Evolutionary conservation across 192 early-diverging fungal genomes (phyloP).

Genomic region (Coemansia sp.): DNA sequence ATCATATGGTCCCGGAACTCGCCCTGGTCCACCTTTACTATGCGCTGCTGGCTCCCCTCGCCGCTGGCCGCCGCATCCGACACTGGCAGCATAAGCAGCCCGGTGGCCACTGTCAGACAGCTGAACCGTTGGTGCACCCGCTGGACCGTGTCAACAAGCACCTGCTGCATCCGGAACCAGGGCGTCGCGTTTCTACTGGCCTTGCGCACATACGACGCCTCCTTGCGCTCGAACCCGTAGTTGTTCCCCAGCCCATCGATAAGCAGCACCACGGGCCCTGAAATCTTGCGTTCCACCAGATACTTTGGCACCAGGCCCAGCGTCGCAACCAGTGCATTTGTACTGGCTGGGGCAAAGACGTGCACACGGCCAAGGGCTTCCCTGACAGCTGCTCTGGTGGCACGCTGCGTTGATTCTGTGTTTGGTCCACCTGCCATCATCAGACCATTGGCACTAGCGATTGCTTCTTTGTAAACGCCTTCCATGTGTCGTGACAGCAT

Average conservation of each 20-base stretch:
- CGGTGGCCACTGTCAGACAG: conserved; percentile 27
- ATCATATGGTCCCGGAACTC: conserved; percentile 46
- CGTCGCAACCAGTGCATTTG: conserved; percentile 28
- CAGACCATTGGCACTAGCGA: background rate
- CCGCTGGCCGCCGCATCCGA: conserved; percentile 10
- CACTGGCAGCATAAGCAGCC: conserved; percentile 26
- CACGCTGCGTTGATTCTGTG: background rate
- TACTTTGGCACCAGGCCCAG: conserved; percentile 35
- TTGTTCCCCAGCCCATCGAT: conserved; percentile 32
- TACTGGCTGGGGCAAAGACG: conserved; percentile 30
- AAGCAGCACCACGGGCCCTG: conserved; percentile 4
- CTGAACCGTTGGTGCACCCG: conserved; percentile 11
- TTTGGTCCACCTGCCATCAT: conserved; percentile 15
- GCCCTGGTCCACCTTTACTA: background rate
- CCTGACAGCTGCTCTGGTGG: background rate
- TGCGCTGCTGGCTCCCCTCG: conserved; percentile 7
- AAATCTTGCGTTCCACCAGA: background rate
- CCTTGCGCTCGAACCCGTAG: conserved; percentile 27
- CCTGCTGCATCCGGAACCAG: conserved; percentile 47
- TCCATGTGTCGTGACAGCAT: conserved; percentile 15
- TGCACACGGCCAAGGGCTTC: conserved; percentile 24
- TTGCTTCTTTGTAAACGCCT: background rate
- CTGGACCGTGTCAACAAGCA: conserved; percentile 35
- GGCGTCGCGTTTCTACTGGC: conserved; percentile 32
- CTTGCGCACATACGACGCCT: conserved; percentile 16